Evolutionary conservation across 2,329 filamentous ascomycete species (phyloP), one percentile per base, ranked within the genome.

Genomic region (Fusarium transvaalense): DNA sequence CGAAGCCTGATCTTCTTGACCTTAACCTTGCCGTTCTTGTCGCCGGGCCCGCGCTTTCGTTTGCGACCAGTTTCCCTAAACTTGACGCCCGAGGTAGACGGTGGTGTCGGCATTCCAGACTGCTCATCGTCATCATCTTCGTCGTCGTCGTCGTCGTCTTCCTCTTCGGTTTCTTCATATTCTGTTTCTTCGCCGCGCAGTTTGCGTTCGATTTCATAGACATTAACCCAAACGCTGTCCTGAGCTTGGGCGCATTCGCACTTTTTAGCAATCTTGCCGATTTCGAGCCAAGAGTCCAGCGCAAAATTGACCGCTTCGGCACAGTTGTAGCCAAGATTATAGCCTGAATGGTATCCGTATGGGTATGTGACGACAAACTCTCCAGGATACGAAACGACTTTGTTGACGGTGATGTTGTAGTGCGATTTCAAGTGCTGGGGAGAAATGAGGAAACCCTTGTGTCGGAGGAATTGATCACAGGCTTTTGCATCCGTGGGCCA

Each of bases 341-440:
- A 99, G 6, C 96, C 96, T 7, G 96, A 99, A 77, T 99, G 96
- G 77, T 99, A 99, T 23, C 96, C 96, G 75, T 98, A 99, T 0
- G 96, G 96, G 77, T 97, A 99, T 0, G 96, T 99, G 69, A 99
- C 97, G 65, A 99, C 94, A 69, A 99, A 99, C 76, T 99, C 96
- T 63, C 96, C 95, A 66, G 97, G 96, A 73, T 97, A 94, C 50
- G 97, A 97, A 14, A 98, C 92, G 66, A 97, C 88, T 76, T 93
- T 95, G 83, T 99, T 99, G 77, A 98, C 97, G 57, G 92, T 95
- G 81, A 99, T 97, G 69, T 93, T 93, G 80, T 92, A 97, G 74
- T 97, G 91, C 61, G 92, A 92, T 72, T 93, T 89, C 13, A 99
- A 84, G 60, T 96, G 89, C 39, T 93, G 91, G 0, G 96, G 96